Percentiles rank a stretch among this genome's conserved stretches.
These are phyloP conservation scores for Marchantia polymorpha DNA, from an alignment of 225 moss, liverwort and hornwort species.

Conservation along the genomic window DNA sequence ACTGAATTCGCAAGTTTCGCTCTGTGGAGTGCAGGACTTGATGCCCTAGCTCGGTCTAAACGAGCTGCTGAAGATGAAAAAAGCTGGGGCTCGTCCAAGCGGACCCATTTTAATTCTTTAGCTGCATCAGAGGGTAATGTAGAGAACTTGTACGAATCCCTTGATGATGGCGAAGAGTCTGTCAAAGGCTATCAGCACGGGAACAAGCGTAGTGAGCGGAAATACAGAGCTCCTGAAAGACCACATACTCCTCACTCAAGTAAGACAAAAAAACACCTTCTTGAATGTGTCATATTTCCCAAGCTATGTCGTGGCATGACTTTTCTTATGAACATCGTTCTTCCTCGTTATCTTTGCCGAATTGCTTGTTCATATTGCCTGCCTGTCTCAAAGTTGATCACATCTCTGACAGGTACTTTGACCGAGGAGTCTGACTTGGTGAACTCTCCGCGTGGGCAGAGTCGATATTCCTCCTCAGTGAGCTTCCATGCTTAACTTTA, in stretches of 20 bases:
- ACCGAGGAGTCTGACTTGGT: conserved; percentile 27
- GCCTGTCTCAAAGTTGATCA: background rate
- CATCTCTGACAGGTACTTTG: conserved; percentile 14
- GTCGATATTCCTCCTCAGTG: conserved; percentile 5
- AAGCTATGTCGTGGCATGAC: background rate
- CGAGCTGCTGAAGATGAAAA: conserved; percentile 35
- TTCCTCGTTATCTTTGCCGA: background rate
- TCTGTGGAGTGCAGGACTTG: conserved; percentile 28
- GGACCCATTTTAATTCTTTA: conserved; percentile 26
- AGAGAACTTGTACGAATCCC: conserved; percentile 13
- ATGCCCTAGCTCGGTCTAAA: conserved; percentile 38
- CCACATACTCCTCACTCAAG: conserved; percentile 30
- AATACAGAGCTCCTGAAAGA: conserved; percentile 36
- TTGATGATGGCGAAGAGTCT: background rate
- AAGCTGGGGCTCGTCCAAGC: conserved; percentile 25
- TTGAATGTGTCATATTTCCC: background rate
- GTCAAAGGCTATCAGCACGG: background rate
- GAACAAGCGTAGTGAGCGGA: conserved; percentile 31
- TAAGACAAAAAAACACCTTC: background rate
- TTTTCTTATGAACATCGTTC: background rate
- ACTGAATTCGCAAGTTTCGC: background rate
- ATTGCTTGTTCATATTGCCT: background rate
- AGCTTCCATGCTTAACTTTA: background rate
- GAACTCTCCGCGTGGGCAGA: conserved; percentile 6
- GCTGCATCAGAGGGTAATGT: conserved; percentile 26